These are phyloP conservation scores for Pestalotiopsis sp. DNA, from an alignment of 2,329 filamentous ascomycete genomes.

Conservation along the genomic window DNA sequence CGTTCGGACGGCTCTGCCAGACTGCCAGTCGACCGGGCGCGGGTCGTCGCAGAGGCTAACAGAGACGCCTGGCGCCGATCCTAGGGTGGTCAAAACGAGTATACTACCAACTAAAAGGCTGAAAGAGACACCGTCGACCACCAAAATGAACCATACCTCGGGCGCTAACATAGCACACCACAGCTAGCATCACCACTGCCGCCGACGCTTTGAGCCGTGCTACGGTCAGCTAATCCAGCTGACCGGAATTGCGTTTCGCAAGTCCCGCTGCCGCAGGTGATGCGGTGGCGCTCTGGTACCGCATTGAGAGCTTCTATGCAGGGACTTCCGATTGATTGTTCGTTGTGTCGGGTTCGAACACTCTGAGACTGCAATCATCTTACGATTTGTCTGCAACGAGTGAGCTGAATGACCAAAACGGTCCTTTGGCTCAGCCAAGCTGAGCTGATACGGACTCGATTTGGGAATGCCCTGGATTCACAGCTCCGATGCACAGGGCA, in stretches of 20 bases:
- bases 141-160: neutral
- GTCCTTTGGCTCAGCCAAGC: neutral
- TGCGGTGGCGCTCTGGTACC: slow-evolving; percentile 1
- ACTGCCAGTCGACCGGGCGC: neutral
- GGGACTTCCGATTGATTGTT: neutral
- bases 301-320: neutral
- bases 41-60: neutral
- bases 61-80: neutral
- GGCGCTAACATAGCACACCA: neutral
- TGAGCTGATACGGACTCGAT: neutral
- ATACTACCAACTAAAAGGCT: neutral
- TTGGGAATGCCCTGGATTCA: neutral
- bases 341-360: neutral
- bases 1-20: neutral
- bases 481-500: neutral
- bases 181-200: neutral
- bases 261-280: neutral
- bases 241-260: neutral
- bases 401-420: neutral
- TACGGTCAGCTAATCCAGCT: neutral
- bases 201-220: neutral
- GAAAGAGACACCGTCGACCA: neutral
- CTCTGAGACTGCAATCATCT: neutral
- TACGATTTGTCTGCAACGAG: neutral
- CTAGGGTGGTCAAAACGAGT: neutral